Percentiles rank a stretch among this genome's conserved stretches.
Evolutionary conservation across 2,329 filamentous ascomycete species (phyloP).

Genomic region (Aspergillus latus): DNA sequence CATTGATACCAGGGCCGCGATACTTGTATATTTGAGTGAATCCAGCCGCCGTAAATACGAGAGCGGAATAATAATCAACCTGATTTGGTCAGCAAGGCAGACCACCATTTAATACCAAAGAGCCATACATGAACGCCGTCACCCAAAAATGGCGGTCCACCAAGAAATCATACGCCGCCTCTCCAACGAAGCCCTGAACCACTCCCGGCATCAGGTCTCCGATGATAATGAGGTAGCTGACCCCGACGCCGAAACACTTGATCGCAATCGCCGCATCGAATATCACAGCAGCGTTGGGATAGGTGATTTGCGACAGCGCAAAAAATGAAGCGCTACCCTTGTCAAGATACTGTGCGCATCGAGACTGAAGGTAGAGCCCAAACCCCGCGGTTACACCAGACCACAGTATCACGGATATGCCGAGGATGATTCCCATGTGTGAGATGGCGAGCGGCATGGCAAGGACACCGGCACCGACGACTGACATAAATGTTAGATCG

Average conservation of each 20-base stretch:
- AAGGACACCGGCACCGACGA: conserved; percentile 89
- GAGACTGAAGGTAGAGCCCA: conserved; percentile 89
- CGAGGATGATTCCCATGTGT: conserved; percentile 89
- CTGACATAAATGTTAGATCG: conserved; percentile 45
- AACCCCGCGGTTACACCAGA: conserved; percentile 86
- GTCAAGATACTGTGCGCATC: conserved; percentile 90
- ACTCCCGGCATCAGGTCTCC: conserved; percentile 98
- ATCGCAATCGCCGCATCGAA: conserved; percentile 96
- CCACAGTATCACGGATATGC: conserved; percentile 83
- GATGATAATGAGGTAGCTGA: conserved; percentile 98
- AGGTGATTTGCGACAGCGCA: conserved; percentile 93
- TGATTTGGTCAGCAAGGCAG: conserved; percentile 31
- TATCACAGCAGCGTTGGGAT: conserved; percentile 90
- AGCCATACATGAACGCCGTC: conserved; percentile 79
- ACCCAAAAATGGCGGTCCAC: conserved; percentile 96
- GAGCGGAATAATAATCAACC: conserved; percentile 87
- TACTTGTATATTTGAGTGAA: conserved; percentile 94
- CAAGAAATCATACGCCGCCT: conserved; percentile 68
- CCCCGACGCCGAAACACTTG: conserved; percentile 96
- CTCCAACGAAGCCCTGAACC: conserved; percentile 72
- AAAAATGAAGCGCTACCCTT: conserved; percentile 89
- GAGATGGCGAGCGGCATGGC: conserved; percentile 95
- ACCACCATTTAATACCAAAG: neutral
- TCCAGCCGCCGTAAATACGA: conserved; percentile 89
- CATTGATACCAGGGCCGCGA: conserved; percentile 88